phyloP scores from a whole-genome alignment of 2,329 filamentous ascomycete species.

The Coniella lustricola region DNA sequence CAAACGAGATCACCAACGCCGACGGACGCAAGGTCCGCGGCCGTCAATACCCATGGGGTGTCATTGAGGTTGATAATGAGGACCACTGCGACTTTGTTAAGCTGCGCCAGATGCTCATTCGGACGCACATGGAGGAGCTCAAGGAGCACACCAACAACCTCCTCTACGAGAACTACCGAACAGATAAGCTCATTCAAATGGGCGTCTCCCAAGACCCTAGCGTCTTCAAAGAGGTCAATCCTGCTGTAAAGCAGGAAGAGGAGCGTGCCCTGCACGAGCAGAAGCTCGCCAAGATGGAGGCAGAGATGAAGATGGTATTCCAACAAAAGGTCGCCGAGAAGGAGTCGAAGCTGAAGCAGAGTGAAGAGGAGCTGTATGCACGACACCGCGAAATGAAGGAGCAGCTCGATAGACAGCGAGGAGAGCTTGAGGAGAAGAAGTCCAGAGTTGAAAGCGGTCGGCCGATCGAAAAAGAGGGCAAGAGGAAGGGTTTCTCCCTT shows the following conservation, averaged over 20 bases:
- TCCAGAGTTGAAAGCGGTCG: slow-evolving; percentile 86
- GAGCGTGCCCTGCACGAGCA: slow-evolving; percentile 97
- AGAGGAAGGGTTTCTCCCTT: slow-evolving; percentile 99
- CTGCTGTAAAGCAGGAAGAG: slow-evolving; percentile 99
- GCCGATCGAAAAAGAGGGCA: slow-evolving; percentile 94
- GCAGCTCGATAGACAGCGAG: slow-evolving; percentile 88
- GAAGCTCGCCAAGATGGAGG: slow-evolving; percentile 99
- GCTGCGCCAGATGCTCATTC: slow-evolving; percentile 98
- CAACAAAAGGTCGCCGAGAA: slow-evolving; percentile 99
- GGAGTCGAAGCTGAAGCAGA: slow-evolving; percentile 99
- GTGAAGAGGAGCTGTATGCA: slow-evolving; percentile 96
- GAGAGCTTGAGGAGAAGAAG: slow-evolving; percentile 99
- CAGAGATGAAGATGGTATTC: slow-evolving; percentile 99
- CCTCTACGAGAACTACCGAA: slow-evolving; percentile 99
- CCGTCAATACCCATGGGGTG: slow-evolving; percentile 94
- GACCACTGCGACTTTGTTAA: slow-evolving; percentile 99
- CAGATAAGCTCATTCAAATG: slow-evolving; percentile 98
- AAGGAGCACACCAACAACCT: slow-evolving; percentile 99
- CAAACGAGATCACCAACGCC: slow-evolving; percentile 82
- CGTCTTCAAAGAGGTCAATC: slow-evolving; percentile 99
- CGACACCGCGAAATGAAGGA: slow-evolving; percentile 99
- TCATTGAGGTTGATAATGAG: slow-evolving; percentile 99
- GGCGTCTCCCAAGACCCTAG: slow-evolving; percentile 97
- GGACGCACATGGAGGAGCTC: slow-evolving; percentile 99
- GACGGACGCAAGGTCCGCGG: slow-evolving; percentile 95